Evolutionary conservation across 2,329 filamentous ascomycete species (phyloP), one percentile per base, ranked within the genome.

Genomic region (Sporothrix pseudoabietina): DNA sequence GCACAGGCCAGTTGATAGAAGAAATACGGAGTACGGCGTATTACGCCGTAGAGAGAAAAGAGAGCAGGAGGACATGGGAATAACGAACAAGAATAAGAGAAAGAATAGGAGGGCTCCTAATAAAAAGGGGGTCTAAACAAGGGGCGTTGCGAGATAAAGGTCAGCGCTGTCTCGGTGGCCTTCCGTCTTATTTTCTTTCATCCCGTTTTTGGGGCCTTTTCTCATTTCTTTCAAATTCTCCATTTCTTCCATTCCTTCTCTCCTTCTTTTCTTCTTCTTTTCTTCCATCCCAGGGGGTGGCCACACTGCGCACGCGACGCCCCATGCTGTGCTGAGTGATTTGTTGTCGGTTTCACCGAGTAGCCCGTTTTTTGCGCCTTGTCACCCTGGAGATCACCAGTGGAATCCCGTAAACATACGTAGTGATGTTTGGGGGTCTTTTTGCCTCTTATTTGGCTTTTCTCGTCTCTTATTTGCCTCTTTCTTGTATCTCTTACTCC

Each of bases 151-250:
- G 61, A 66, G 61, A 47, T 66, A 47, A 47, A 47, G 39, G 35
- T 26, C 3, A 41, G 12, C 39, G 10, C 8, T 9, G 61, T 61
- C 57, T 61, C 39, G 61, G 16, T 69, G 32, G 55, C 9, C 68
- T 73, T 73, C 68, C 72, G 68, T 63, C 44, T 73, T 69, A 55
- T 71, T 71, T 59, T 73, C 72, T 73, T 73, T 59, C 19, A 47
- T 73, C 14, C 68, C 68, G 35, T 68, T n/a, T 68, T 57, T 22
- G 4, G 55, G 22, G 30, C 26, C 16, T 54, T n/a, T 55, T 44
- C 39, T 26, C 10, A 22, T 14, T 39, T 71, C 22, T 2, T 65
- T 41, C 22, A 30, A 26, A 22, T 65, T 35, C 22, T 26, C 35
- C 59, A 65, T 32, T 22, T 39, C 32, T 61, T 63, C 55, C 47